Conservation (phyloP, 78 protist genomes). For the Chrysochromulina parva region DNA sequence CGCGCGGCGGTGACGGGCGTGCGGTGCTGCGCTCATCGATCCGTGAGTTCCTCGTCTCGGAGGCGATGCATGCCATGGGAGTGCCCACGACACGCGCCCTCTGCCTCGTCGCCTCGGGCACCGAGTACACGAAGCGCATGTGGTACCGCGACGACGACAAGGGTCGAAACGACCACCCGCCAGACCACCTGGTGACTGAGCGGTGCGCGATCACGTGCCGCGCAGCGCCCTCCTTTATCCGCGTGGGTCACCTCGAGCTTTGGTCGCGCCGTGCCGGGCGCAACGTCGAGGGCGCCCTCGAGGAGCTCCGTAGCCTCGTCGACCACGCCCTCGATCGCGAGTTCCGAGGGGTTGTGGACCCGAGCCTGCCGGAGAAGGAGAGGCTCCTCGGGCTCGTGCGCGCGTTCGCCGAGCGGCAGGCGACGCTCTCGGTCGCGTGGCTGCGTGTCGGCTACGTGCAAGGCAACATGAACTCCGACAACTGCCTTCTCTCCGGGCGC, state of each 20-base stretch:
- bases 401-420: conserved; percentile 1
- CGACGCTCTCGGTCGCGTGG: conserved; percentile 29
- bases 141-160: not conserved
- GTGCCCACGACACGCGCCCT: conserved; percentile 77
- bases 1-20: conserved; percentile 84
- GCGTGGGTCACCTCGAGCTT: conserved; percentile 74
- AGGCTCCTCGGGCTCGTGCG: not conserved
- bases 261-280: conserved; percentile 22
- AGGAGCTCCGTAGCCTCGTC: not conserved
- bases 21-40: conserved; percentile 80
- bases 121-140: not conserved
- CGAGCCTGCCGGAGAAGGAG: not conserved
- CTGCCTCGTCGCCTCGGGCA: conserved; percentile 42
- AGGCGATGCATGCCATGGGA: conserved; percentile 71
- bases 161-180: not conserved
- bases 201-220: conserved; percentile 70
- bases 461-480: conserved; percentile 29
- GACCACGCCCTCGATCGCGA: conserved; percentile 14
- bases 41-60: conserved; percentile 77
- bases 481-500: conserved; percentile 13
- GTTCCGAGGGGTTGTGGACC: not conserved
- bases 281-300: not conserved
- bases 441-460: conserved; percentile 51
- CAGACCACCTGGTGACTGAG: conserved; percentile 52
- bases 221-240: conserved; percentile 70